phyloP scores from a whole-genome alignment of 257 asterid genomes.

The Asclepias syriaca region DNA sequence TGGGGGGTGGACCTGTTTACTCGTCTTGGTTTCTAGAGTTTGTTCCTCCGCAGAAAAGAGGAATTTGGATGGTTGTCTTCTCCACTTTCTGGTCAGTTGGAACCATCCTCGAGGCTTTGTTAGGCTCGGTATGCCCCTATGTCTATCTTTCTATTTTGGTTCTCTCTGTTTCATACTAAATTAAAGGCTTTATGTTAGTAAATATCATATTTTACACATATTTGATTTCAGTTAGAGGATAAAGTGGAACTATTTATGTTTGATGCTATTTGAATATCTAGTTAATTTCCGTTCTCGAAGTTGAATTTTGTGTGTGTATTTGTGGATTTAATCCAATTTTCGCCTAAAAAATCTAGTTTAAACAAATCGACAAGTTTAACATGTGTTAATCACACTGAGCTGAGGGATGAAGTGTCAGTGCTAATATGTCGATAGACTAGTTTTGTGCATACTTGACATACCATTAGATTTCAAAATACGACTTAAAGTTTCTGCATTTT shows the following conservation, averaged over 20 bases:
- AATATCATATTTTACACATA: too few species aligned
- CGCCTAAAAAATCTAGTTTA: not conserved
- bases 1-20: conserved; percentile 82
- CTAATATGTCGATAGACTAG: not conserved
- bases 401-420: not conserved
- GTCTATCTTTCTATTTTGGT: not conserved
- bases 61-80: conserved; percentile 72
- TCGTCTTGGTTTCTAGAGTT: conserved; percentile 83
- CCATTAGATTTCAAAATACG: too few species aligned
- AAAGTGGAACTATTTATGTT: not conserved
- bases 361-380: not conserved
- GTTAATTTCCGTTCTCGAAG: not conserved
- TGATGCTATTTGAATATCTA: not conserved
- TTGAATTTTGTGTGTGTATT: not conserved
- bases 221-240: not conserved
- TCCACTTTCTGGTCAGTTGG: conserved; percentile 70
- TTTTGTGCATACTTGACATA: not conserved
- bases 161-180: not conserved
- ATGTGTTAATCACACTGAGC: not conserved
- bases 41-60: conserved; percentile 63
- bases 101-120: conserved; percentile 64
- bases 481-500: too few species aligned
- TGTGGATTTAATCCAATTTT: not conserved
- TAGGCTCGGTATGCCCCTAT: conserved; percentile 61
- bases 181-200: too few species aligned